Conservation (phyloP, 495 filamentous ascomycete genomes). For the Neohortaea acidophila region DNA sequence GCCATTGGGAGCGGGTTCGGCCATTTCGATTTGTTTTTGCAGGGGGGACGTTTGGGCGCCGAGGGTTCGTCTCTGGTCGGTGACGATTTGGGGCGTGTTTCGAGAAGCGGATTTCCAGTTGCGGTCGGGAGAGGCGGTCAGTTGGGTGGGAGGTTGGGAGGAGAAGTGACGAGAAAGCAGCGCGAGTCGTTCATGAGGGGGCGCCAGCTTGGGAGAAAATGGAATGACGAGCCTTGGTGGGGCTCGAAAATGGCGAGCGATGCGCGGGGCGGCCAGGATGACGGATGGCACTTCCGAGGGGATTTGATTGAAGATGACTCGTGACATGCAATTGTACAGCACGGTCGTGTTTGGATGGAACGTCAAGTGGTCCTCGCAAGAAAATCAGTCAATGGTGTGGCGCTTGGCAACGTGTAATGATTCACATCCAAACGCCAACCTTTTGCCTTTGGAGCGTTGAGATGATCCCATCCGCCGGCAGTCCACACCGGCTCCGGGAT, state of each 20-base stretch:
- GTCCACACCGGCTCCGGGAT: no score
- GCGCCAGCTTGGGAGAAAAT: constrained; percentile 8
- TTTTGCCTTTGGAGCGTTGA: no score
- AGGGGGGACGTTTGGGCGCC: constrained; percentile 19
- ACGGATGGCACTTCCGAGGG: no score
- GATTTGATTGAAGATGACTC: no score
- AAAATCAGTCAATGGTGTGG: no score
- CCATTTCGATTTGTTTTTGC: constrained; percentile 15
- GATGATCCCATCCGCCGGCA: no score
- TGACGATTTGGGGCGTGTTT: constrained; percentile 12
- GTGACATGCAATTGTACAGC: no score
- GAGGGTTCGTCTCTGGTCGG: constrained; percentile 9
- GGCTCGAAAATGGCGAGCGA: constrained; percentile 1
- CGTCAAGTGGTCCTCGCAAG: no score
- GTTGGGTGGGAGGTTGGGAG: constrained; percentile 42
- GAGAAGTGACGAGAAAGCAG: constrained; percentile 73
- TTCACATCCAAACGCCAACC: no score
- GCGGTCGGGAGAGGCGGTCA: no score
- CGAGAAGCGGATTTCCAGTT: constrained; percentile 38
- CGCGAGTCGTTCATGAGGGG: constrained; percentile 40
- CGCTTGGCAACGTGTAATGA: no score
- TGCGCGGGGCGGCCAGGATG: constrained; percentile 14
- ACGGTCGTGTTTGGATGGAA: no score
- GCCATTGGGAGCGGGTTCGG: background rate
- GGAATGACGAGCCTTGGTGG: constrained; percentile 3